These are phyloP conservation scores for Neopestalotiopsis sp. DNA, from an alignment of 2,329 filamentous ascomycete genomes.

Conservation along the genomic window DNA sequence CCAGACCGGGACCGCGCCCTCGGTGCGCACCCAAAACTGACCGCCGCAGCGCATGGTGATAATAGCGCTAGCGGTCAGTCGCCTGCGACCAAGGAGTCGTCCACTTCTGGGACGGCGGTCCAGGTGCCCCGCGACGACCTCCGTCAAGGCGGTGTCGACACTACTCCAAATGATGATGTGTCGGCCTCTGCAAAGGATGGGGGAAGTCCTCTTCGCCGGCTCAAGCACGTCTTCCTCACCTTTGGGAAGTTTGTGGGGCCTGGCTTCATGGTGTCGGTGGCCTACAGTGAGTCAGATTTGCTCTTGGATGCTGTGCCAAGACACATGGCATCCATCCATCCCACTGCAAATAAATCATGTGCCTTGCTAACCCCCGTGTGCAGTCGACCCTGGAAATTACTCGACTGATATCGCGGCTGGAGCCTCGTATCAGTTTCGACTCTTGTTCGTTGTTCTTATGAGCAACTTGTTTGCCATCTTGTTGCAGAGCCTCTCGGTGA, in stretches of 20 bases:
- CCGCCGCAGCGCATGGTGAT: constrained; percentile 25
- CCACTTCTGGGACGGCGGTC: constrained; percentile 19
- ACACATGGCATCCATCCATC: background rate
- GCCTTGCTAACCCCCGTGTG: background rate
- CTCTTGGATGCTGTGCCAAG: constrained; percentile 10
- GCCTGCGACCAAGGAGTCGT: constrained; percentile 25
- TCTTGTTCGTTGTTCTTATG: constrained; percentile 72
- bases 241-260: constrained; percentile 68
- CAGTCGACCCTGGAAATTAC: constrained; percentile 70
- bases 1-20: constrained; percentile 26
- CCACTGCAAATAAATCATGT: background rate
- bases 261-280: constrained; percentile 68
- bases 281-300: constrained; percentile 54
- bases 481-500: constrained; percentile 71
- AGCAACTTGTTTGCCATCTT: constrained; percentile 76
- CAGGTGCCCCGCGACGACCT: constrained; percentile 24
- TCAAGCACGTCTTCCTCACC: constrained; percentile 44
- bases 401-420: constrained; percentile 73
- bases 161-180: background rate
- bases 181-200: constrained; percentile 19
- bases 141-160: constrained; percentile 10
- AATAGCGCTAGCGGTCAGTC: constrained; percentile 28
- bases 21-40: constrained; percentile 23
- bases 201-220: constrained; percentile 23
- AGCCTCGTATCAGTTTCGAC: constrained; percentile 66